These are phyloP conservation scores for Neurospora sp. DNA, from an alignment of 495 filamentous ascomycete genomes.

Conservation along the genomic window DNA sequence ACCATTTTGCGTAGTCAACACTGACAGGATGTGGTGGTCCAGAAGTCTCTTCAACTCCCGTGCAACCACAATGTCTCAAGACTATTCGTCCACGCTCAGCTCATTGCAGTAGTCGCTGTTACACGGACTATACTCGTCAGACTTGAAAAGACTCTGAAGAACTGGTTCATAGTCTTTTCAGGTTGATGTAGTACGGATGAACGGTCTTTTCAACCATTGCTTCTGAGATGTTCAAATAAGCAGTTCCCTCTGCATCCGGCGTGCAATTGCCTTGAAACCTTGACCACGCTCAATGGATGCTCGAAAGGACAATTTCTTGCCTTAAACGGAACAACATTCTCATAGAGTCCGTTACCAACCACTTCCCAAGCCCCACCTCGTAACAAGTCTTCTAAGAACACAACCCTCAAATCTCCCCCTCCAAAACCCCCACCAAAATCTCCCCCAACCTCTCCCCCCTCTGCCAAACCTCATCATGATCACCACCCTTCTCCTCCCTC, in stretches of 20 bases:
- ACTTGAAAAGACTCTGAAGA: neutral
- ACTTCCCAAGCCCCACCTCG: neutral
- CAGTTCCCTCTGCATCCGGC: neutral
- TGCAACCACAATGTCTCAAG: neutral
- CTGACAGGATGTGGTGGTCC: neutral
- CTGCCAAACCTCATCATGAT: constrained; percentile 19
- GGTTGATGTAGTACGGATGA: neutral
- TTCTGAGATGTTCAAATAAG: neutral
- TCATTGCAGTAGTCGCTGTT: neutral
- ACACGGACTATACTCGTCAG: neutral
- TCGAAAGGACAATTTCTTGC: neutral
- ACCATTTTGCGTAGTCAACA: neutral
- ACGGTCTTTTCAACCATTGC: neutral
- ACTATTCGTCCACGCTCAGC: neutral
- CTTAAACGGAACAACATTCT: neutral
- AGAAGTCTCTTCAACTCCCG: neutral
- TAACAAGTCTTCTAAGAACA: neutral
- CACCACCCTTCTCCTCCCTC: constrained; percentile 10
- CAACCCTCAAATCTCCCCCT: neutral
- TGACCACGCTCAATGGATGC: neutral
- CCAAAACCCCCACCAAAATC: constrained; percentile 10
- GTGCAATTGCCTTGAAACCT: neutral
- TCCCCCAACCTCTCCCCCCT: constrained; percentile 13
- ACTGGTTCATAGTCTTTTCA: neutral
- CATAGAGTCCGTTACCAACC: neutral